A percentile compares a stretch with the other conserved stretches of the same genome.
Evolutionary conservation across 306 rosid genomes (phyloP).

Genomic region (Cucumis hystrix): DNA sequence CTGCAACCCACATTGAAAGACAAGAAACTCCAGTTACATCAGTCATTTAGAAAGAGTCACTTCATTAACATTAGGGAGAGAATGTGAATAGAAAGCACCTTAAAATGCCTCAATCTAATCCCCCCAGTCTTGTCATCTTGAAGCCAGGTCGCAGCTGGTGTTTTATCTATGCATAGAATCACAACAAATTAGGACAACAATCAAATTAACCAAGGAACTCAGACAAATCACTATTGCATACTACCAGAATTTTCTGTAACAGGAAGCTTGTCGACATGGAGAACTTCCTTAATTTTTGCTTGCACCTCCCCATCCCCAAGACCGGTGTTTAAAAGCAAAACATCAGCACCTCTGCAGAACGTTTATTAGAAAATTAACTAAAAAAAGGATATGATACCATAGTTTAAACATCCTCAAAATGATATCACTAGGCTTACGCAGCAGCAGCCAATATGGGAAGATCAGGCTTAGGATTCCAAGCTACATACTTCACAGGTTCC

Average conservation of each 20-base stretch:
- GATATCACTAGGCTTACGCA: slow-evolving; percentile 40
- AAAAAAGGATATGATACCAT: neutral
- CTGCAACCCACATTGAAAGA: slow-evolving; percentile 32
- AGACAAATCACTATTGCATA: slow-evolving; percentile 13
- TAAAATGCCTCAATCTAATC: slow-evolving; percentile 62
- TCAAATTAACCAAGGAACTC: neutral
- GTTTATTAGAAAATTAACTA: neutral
- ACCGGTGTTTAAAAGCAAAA: slow-evolving; percentile 53
- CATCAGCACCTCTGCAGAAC: slow-evolving; percentile 58
- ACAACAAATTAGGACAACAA: slow-evolving; percentile 14
- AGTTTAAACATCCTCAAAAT: neutral
- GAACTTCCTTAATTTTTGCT: slow-evolving; percentile 48
- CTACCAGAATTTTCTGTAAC: slow-evolving; percentile 49
- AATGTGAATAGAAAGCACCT: slow-evolving; percentile 40
- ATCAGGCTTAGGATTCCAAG: slow-evolving; percentile 85
- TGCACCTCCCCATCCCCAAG: slow-evolving; percentile 78
- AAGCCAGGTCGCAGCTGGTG: slow-evolving; percentile 56
- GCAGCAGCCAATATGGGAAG: slow-evolving; percentile 61
- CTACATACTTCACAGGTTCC: slow-evolving; percentile 66
- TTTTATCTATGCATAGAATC: slow-evolving; percentile 16
- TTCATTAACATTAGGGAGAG: neutral
- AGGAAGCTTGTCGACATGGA: slow-evolving; percentile 30
- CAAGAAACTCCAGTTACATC: slow-evolving; percentile 10
- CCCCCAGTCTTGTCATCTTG: slow-evolving; percentile 59
- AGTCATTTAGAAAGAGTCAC: neutral